Evolutionary conservation across 2,329 filamentous ascomycete species (phyloP).

Genomic region (Neurospora crassa): DNA sequence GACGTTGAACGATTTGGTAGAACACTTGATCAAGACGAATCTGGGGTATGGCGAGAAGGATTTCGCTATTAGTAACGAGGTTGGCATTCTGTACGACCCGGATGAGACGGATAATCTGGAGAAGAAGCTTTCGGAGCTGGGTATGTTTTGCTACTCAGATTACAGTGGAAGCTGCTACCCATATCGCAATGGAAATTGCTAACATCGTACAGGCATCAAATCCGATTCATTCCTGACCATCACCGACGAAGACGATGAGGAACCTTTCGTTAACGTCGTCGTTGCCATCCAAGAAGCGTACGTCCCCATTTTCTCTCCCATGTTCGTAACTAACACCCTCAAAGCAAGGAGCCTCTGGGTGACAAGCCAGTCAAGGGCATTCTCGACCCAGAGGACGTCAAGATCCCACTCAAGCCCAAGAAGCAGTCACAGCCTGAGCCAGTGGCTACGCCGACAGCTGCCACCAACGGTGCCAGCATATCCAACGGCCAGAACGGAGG

Average conservation of each 20-base stretch:
- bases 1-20: slow-evolving; percentile 70
- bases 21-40: slow-evolving; percentile 58
- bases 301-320: slow-evolving; percentile 17
- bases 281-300: slow-evolving; percentile 58
- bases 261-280: slow-evolving; percentile 70
- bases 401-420: slow-evolving; percentile 46
- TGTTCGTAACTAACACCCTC: slow-evolving; percentile 19
- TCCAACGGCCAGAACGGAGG: slow-evolving; percentile 31
- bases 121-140: slow-evolving; percentile 71
- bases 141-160: slow-evolving; percentile 30
- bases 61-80: slow-evolving; percentile 65
- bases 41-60: slow-evolving; percentile 72
- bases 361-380: slow-evolving; percentile 47
- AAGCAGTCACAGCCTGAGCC: slow-evolving; percentile 26
- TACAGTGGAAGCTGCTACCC: no score
- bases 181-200: slow-evolving; percentile 2
- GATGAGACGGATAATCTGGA: slow-evolving; percentile 79
- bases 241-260: slow-evolving; percentile 70
- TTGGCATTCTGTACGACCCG: slow-evolving; percentile 75
- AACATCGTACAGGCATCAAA: slow-evolving; percentile 46
- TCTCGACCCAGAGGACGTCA: slow-evolving; percentile 28
- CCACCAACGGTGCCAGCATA: slow-evolving; percentile 28
- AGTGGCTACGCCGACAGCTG: neutral
- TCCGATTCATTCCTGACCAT: slow-evolving; percentile 71
- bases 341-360: slow-evolving; percentile 31